These are phyloP conservation scores for Cladophialophora psammophila DNA, from an alignment of 2,329 filamentous ascomycete species.

Conservation along the genomic window DNA sequence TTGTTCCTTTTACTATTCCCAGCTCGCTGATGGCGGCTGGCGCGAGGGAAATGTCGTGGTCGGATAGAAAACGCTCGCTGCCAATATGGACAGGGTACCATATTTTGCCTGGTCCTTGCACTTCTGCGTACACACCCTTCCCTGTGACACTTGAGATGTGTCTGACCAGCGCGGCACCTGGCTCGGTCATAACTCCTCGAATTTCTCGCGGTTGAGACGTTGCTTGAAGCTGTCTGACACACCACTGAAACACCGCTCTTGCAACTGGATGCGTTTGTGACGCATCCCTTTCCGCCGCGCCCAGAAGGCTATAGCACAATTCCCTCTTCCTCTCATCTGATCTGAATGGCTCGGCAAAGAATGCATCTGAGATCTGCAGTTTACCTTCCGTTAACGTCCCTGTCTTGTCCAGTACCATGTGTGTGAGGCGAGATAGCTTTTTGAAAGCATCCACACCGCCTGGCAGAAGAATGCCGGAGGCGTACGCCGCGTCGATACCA, in stretches of 20 bases:
- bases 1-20: conserved; percentile 46
- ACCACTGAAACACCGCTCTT: conserved; percentile 30
- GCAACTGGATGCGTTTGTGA: conserved; percentile 31
- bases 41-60: conserved; percentile 17
- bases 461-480: conserved; percentile 23
- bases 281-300: conserved; percentile 32
- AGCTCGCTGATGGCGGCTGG: conserved; percentile 37
- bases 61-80: conserved; percentile 23
- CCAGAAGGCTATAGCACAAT: conserved; percentile 26
- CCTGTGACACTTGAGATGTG: conserved; percentile 22
- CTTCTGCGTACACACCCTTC: conserved; percentile 27
- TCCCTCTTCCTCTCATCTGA: conserved; percentile 16
- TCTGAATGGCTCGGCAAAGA: conserved; percentile 16
- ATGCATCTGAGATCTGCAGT: conserved; percentile 39
- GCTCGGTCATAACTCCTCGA: background rate
- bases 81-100: conserved; percentile 30
- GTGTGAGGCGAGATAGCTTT: conserved; percentile 64
- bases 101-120: conserved; percentile 8
- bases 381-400: conserved; percentile 73
- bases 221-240: conserved; percentile 21
- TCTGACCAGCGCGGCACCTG: conserved; percentile 16
- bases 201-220: background rate
- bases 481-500: conserved; percentile 65
- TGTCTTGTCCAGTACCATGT: conserved; percentile 82
- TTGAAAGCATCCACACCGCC: conserved; percentile 65